These are phyloP conservation scores for Cokeromyces recurvatus DNA, from an alignment of 371 early-diverging fungal genomes.

Conservation along the genomic window DNA sequence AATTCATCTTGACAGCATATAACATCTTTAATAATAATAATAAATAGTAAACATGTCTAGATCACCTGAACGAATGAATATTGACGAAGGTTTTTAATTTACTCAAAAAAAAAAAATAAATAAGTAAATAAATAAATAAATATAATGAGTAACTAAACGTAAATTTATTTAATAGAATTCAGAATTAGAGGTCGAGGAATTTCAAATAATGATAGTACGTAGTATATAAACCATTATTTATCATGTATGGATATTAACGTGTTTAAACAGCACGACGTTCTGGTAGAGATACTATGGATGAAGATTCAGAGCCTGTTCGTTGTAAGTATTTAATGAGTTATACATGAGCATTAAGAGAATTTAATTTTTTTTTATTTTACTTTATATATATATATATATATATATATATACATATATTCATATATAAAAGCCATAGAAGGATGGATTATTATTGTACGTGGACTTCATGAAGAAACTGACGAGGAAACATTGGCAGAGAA, in stretches of 20 bases:
- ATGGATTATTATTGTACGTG: conserved; percentile 89
- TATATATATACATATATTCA: no score
- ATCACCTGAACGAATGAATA: conserved; percentile 49
- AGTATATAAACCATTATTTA: no score
- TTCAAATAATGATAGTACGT: background rate
- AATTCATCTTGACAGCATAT: no score
- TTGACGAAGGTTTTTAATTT: conserved; percentile 64
- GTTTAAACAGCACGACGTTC: background rate
- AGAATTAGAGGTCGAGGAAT: conserved; percentile 12
- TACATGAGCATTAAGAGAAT: background rate
- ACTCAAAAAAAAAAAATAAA: background rate
- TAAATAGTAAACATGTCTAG: conserved; percentile 20
- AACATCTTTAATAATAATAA: no score
- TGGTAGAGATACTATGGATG: conserved; percentile 15
- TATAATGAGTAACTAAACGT: background rate
- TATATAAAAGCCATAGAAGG: conserved; percentile 78
- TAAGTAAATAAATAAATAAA: background rate
- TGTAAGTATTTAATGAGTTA: conserved; percentile 37
- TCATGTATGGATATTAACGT: no score
- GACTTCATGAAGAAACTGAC: conserved; percentile 90
- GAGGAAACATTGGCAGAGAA: conserved; percentile 88
- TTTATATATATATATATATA: background rate
- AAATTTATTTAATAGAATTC: conserved; percentile 4
- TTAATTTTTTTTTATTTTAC: background rate
- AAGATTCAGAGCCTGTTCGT: conserved; percentile 48